Evolutionary conservation across 192 early-diverging fungal species (phyloP).

Genomic region (Dispira simplex): DNA sequence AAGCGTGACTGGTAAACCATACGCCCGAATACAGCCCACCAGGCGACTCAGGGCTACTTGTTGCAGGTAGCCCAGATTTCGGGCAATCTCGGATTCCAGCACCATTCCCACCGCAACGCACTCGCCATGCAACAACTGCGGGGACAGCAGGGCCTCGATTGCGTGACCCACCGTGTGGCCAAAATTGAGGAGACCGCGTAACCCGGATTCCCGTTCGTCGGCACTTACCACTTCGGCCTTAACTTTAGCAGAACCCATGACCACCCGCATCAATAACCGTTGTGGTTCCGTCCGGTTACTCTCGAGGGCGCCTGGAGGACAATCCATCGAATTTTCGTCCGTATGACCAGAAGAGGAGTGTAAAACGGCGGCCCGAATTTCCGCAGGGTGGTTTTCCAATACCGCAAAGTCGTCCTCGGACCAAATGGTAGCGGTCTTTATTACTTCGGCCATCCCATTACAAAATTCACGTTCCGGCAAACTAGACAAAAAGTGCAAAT

Average conservation of each 20-base stretch:
- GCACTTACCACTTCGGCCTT: conserved; percentile 92
- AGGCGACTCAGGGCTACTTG: conserved; percentile 79
- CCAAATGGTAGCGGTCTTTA: conserved; percentile 96
- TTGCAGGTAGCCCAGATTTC: conserved; percentile 72
- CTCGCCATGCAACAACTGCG: conserved; percentile 88
- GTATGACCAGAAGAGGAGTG: conserved; percentile 13
- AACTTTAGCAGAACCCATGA: conserved; percentile 74
- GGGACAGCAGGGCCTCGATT: conserved; percentile 82
- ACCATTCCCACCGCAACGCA: conserved; percentile 93
- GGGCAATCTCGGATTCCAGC: conserved; percentile 84
- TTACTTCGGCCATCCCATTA: conserved; percentile 95
- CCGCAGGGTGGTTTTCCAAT: conserved; percentile 72
- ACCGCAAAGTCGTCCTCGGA: conserved; percentile 72
- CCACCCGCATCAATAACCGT: conserved; percentile 57
- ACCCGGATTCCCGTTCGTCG: conserved; percentile 88
- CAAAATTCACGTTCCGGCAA: conserved; percentile 84
- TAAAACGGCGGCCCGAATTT: conserved; percentile 60
- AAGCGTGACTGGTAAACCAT: conserved; percentile 74
- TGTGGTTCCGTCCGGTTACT: conserved; percentile 46
- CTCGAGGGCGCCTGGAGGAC: conserved; percentile 22
- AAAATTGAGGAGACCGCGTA: conserved; percentile 92
- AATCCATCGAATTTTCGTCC: background rate
- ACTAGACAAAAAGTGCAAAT: conserved; percentile 67
- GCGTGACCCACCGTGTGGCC: conserved; percentile 96
- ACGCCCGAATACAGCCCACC: conserved; percentile 63